Base-by-base conservation (phyloP, 768 basidiomycete species). In the Saitozyma sp. region DNA sequence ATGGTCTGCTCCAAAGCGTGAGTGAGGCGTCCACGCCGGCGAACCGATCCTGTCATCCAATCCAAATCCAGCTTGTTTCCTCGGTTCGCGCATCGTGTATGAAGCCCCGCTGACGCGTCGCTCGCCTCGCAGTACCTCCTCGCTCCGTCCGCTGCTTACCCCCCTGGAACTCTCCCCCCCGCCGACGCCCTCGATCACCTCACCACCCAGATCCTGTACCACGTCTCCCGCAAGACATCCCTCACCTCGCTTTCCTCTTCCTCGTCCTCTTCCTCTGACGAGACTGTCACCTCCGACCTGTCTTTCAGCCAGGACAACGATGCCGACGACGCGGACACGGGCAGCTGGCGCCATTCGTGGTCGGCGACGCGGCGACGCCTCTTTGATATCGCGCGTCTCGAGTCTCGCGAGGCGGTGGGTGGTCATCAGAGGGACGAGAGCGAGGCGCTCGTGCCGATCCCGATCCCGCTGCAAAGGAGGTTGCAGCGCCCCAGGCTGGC, bases 91-190 rank as follows among this genome's bases (percentile, higher is more conserved):
- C 29, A 2, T 46, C n/a, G 13, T 6, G 11, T 6, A n/a, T 6
- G 11, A 46, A 3, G 6, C 45, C 11, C n/a, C 13, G 45, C 45
- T 17, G 2, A 46, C n/a, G 13, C 13, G 45, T 46, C 45, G 2
- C 3, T 13, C 45, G 45, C 40, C 1, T 3, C 16, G 43, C 57
- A 74, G 75, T 74, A 74, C 52, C 66, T 77, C 46, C 57, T 42
- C 61, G 19, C 67, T 69, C 50, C 73, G 65, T 16, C 68, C 65
- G 39, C 61, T 69, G 10, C 70, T 8, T 77, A 74, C 50, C 75
- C 75, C 4, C 75, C 75, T 20, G 73, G 70, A 3, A 74, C 73
- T 6, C 59, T 77, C 1, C 75, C 75, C 2, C 75, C 75, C 9
- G 46, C 75, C 1, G 64, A 56, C 6, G 71, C 73, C 19, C 59